phyloP scores from a whole-genome alignment of 2,329 filamentous ascomycete species.

The Colletotrichum sp. region DNA sequence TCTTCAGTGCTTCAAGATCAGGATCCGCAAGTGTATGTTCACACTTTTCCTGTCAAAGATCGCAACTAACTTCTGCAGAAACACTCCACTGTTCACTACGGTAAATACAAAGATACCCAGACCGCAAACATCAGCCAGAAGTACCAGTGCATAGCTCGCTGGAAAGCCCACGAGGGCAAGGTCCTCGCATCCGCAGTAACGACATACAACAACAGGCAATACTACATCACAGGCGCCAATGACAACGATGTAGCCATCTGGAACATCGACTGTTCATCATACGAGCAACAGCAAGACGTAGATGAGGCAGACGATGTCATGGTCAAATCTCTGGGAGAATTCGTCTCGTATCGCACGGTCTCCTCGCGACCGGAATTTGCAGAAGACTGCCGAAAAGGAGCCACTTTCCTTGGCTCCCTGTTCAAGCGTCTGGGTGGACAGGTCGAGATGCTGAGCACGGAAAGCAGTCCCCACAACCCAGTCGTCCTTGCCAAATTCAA shows the following conservation, averaged over 20 bases:
- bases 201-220: slow-evolving; percentile 71
- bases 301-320: slow-evolving; percentile 58
- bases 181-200: slow-evolving; percentile 85
- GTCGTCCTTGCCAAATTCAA: slow-evolving; percentile 92
- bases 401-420: slow-evolving; percentile 85
- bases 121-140: slow-evolving; percentile 72
- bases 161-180: slow-evolving; percentile 85
- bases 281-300: slow-evolving; percentile 26
- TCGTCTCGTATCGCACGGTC: slow-evolving; percentile 90
- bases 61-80: slow-evolving; percentile 51
- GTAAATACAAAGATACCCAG: slow-evolving; percentile 54
- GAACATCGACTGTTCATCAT: slow-evolving; percentile 60
- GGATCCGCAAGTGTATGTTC: slow-evolving; percentile 79
- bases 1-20: slow-evolving; percentile 89
- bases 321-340: slow-evolving; percentile 78
- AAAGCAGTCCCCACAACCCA: slow-evolving; percentile 77
- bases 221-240: slow-evolving; percentile 94
- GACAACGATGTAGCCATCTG: slow-evolving; percentile 90
- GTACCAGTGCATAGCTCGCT: slow-evolving; percentile 79
- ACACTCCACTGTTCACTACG: slow-evolving; percentile 71
- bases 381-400: slow-evolving; percentile 90
- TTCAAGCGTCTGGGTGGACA: slow-evolving; percentile 92
- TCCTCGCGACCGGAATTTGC: slow-evolving; percentile 86
- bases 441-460: slow-evolving; percentile 87
- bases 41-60: neutral